phyloP scores from a whole-genome alignment of 1,139 yeast species.

The Pichia sp. region DNA sequence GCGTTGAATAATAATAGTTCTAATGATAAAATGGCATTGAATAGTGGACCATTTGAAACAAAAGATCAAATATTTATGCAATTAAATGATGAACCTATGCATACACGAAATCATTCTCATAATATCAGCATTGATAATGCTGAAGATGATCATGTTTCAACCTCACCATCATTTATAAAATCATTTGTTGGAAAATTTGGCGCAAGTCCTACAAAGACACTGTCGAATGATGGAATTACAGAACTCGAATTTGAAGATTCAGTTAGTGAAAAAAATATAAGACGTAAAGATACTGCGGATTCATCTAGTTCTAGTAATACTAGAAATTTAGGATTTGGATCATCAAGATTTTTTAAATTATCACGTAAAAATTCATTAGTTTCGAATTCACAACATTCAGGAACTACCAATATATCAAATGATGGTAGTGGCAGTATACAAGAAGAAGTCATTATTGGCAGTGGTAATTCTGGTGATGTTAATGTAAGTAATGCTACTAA shows the following conservation, averaged over 20 bases:
- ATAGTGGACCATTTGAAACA: neutral
- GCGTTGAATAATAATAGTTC: neutral
- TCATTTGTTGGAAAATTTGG: conserved; percentile 27
- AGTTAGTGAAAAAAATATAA: conserved; percentile 9
- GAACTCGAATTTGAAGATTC: conserved; percentile 18
- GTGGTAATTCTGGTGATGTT: neutral
- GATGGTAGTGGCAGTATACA: conserved; percentile 1
- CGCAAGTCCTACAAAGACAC: conserved; percentile 26
- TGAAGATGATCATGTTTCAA: conserved; percentile 5
- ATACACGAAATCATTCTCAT: neutral
- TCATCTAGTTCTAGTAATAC: neutral
- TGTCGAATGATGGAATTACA: conserved; percentile 7
- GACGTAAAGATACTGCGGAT: neutral
- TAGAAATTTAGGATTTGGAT: conserved; percentile 9
- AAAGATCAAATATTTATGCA: neutral
- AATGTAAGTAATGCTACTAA: neutral
- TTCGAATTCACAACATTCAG: conserved; percentile 7
- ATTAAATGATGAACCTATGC: neutral
- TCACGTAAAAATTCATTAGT: conserved; percentile 10
- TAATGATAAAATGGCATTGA: neutral
- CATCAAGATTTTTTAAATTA: conserved; percentile 27
- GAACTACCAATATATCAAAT: neutral
- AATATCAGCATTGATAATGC: neutral
- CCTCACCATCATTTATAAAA: conserved; percentile 28
- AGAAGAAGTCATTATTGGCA: neutral